Percentiles rank a stretch among this genome's conserved stretches.
These are phyloP conservation scores for Hymenoscyphus linearis DNA, from an alignment of 2,329 filamentous ascomycete species.

Conservation along the genomic window DNA sequence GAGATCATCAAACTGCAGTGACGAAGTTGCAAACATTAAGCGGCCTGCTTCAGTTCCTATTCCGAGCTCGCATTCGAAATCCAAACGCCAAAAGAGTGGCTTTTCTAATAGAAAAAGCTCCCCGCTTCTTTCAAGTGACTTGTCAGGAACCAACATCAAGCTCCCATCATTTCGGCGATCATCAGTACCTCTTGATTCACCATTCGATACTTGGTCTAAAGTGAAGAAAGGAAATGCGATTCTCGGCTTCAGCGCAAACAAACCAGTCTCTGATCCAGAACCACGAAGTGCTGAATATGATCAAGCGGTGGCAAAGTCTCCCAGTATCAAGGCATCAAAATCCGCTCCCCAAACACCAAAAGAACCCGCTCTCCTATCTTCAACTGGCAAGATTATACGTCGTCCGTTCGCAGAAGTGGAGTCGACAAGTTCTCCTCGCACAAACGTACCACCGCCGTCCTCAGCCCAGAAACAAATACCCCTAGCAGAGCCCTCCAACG, in stretches of 20 bases:
- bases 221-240: constrained; percentile 32
- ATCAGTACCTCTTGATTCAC: constrained; percentile 21
- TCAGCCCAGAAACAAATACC: not conserved
- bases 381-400: constrained; percentile 38
- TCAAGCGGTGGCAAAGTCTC: not conserved
- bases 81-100: not conserved
- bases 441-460: not conserved
- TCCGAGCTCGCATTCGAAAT: not conserved
- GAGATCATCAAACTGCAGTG: not conserved
- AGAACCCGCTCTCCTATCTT: constrained; percentile 34
- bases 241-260: not conserved
- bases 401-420: constrained; percentile 40
- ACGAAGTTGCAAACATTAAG: not conserved
- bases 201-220: constrained; percentile 35
- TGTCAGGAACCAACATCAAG: constrained; percentile 22
- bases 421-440: not conserved
- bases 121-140: not conserved
- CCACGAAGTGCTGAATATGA: not conserved
- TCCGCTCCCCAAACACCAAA: not conserved
- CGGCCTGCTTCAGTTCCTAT: not conserved
- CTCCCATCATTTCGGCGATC: constrained; percentile 22
- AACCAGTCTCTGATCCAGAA: not conserved
- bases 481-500: constrained; percentile 23
- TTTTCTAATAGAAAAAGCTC: not conserved
- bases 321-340: not conserved